These are phyloP conservation scores for Ambispora gerdemannii DNA, from an alignment of 192 early-diverging fungal species.

Conservation along the genomic window DNA sequence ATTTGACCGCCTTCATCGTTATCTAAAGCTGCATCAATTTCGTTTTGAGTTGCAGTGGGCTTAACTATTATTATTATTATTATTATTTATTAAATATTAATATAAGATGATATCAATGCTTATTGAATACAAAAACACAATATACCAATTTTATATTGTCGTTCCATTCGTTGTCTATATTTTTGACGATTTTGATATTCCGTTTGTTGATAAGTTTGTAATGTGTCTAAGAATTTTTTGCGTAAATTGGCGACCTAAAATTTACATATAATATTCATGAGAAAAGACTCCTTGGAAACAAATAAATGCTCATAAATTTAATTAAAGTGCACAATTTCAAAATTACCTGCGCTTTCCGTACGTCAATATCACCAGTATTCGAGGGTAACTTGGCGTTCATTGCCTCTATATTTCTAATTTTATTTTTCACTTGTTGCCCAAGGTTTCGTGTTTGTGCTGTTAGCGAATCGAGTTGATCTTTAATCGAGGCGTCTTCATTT, in stretches of 20 bases:
- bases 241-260: conserved; percentile 50
- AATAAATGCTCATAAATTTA: no score
- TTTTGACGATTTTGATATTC: conserved; percentile 80
- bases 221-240: conserved; percentile 60
- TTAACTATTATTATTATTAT: conserved; percentile 54
- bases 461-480: conserved; percentile 38
- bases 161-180: conserved; percentile 77
- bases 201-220: conserved; percentile 74
- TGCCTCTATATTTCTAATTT: conserved; percentile 40
- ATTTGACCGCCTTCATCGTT: conserved; percentile 69
- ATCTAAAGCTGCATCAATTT: conserved; percentile 71
- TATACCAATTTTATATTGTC: conserved; percentile 80
- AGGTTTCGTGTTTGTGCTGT: conserved; percentile 37
- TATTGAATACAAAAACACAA: not conserved
- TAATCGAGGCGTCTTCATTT: conserved; percentile 34
- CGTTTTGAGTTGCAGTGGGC: conserved; percentile 71
- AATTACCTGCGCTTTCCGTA: conserved; percentile 33
- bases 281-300: conserved; percentile 18
- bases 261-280: conserved; percentile 32
- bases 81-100: conserved; percentile 1
- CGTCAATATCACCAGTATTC: conserved; percentile 11
- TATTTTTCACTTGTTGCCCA: conserved; percentile 44
- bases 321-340: conserved; percentile 34
- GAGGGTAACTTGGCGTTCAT: conserved; percentile 5
- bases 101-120: not conserved